Percentiles rank a stretch among this genome's conserved stretches.
Evolutionary conservation across 371 early-diverging fungal species (phyloP).

Genomic region (Encephalitozoon cuniculi): DNA sequence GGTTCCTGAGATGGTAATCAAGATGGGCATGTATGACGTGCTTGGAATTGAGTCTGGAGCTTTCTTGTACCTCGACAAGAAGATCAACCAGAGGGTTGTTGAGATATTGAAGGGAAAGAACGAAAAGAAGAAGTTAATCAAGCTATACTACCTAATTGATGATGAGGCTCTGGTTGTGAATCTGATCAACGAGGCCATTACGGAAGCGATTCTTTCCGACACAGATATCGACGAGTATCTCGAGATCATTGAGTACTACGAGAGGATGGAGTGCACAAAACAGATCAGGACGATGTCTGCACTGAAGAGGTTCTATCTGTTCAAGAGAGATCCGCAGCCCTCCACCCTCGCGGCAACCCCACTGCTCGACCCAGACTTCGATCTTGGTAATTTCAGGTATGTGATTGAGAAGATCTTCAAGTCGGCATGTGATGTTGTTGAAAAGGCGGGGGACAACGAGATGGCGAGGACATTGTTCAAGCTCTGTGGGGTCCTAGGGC

Average conservation of each 20-base stretch:
- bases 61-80: slow-evolving; percentile 11
- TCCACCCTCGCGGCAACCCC: slow-evolving; percentile 12
- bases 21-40: slow-evolving; percentile 46
- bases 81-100: slow-evolving; percentile 20
- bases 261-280: neutral
- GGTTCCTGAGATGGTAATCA: slow-evolving; percentile 47
- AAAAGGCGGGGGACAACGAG: slow-evolving; percentile 19
- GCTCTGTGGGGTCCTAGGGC: slow-evolving; percentile 38
- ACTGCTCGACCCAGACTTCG: slow-evolving; percentile 16
- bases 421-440: slow-evolving; percentile 30
- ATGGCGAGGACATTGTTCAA: slow-evolving; percentile 43
- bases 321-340: slow-evolving; percentile 18
- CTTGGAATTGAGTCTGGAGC: slow-evolving; percentile 6
- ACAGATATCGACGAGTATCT: slow-evolving; percentile 18
- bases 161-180: slow-evolving; percentile 12
- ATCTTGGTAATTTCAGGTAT: slow-evolving; percentile 16
- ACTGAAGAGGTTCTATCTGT: slow-evolving; percentile 33
- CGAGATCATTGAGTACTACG: slow-evolving; percentile 29
- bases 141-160: slow-evolving; percentile 41
- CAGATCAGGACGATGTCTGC: slow-evolving; percentile 8
- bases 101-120: slow-evolving; percentile 31
- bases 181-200: slow-evolving; percentile 35
- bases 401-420: slow-evolving; percentile 46
- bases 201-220: slow-evolving; percentile 39
- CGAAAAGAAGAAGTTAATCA: slow-evolving; percentile 39